Evolutionary conservation across 202 grass and related monocot genomes (phyloP).

Genomic region (Cymbopogon flexuosus): DNA sequence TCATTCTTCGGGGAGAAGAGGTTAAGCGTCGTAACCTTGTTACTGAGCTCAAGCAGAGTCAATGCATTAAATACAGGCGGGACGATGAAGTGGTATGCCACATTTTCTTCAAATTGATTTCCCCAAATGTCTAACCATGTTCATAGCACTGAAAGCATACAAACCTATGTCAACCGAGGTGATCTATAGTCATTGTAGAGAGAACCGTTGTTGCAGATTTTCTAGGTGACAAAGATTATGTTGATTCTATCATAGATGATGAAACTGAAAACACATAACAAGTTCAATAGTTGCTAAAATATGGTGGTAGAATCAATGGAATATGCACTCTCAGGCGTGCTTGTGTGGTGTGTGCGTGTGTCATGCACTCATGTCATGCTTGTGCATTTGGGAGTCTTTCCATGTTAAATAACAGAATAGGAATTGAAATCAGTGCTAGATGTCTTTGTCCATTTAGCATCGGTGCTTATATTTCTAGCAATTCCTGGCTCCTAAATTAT

Average conservation of each 20-base stretch:
- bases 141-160: not conserved
- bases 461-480: not conserved
- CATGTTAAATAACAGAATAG: not conserved
- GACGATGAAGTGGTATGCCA: not conserved
- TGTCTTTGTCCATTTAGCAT: not conserved
- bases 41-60: slow-evolving; percentile 41
- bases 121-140: not conserved
- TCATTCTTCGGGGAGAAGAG: slow-evolving; percentile 44
- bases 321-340: too few relatives aligned
- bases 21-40: slow-evolving; percentile 38
- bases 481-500: not conserved
- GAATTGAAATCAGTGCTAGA: not conserved
- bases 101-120: not conserved
- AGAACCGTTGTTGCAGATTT: not conserved
- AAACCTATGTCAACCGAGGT: not conserved
- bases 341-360: too few relatives aligned
- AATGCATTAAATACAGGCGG: slow-evolving; percentile 21
- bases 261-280: not conserved
- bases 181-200: not conserved
- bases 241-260: not conserved
- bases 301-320: too few relatives aligned
- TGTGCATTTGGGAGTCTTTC: not conserved
- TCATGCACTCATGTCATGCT: not conserved
- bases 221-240: not conserved
- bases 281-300: not conserved